These are phyloP conservation scores for Gaeumannomyces tritici DNA, from an alignment of 2,329 filamentous ascomycete species.

Conservation along the genomic window DNA sequence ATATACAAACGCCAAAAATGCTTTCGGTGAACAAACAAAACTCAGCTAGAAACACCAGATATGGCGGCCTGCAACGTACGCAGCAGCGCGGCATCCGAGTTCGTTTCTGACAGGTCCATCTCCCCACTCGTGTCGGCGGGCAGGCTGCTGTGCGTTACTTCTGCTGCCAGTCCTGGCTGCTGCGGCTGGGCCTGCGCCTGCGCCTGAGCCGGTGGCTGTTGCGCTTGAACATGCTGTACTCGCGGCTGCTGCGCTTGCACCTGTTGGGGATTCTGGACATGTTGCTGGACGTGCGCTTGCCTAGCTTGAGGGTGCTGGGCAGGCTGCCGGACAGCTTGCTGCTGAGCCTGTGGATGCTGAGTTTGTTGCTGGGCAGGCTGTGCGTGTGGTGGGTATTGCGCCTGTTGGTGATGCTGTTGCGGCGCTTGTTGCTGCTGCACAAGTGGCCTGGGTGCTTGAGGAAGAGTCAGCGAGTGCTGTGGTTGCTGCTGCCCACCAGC, in stretches of 20 bases:
- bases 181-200: not conserved
- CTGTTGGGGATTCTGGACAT: not conserved
- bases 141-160: not conserved
- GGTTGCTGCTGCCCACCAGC: conserved; percentile 3
- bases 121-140: not conserved
- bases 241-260: not conserved
- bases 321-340: conserved; percentile 9
- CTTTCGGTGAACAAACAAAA: not conserved
- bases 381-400: conserved; percentile 7
- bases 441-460: conserved; percentile 2
- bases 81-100: not conserved
- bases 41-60: not conserved
- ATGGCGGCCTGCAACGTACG: conserved; percentile 5
- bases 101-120: not conserved
- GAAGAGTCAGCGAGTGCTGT: conserved; percentile 6
- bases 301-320: not conserved
- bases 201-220: not conserved
- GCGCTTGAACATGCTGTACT: not conserved
- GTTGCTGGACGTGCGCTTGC: not conserved
- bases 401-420: conserved; percentile 7
- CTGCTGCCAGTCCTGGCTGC: not conserved
- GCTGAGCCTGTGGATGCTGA: conserved; percentile 1
- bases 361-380: conserved; percentile 2
- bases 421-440: conserved; percentile 6
- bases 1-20: not conserved